Evolutionary conservation across 2,329 filamentous ascomycete species (phyloP), one percentile per base, ranked within the genome.

Genomic region (Fusarium xylarioides): DNA sequence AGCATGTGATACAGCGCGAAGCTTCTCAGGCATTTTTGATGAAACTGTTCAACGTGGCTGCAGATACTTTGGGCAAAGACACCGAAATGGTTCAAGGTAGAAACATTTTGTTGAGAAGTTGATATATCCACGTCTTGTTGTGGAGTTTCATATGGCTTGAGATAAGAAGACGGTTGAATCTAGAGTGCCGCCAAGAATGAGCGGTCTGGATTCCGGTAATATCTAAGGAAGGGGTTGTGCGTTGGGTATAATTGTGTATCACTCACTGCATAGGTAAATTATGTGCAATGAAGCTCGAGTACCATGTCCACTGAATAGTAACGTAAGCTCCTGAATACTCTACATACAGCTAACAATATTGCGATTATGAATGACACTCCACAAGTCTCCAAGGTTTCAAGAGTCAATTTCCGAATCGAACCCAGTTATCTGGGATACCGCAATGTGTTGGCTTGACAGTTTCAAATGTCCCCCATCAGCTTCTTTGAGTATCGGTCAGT

Each of bases 291-390:
- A 21, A 47, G 44, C 26, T 30, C 0, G 7, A 30, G 0, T 30
- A 4, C 9, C 19, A 9, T 15, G 6, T 15, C 4, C 19, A 47
- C 14, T 47, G 19, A 11, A 11, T 8, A 16, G 19, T 1, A 10
- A 23, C 6, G 6, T 1, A 0, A 5, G n/a, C 10, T 43, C 15
- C 40, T 11, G n/a, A 16, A 1, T 1, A 16, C 40, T 9, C 0
- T 1, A 5, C n/a, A 42, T 1, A 1, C 16, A 0, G n/a, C 40
- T 9, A 42, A 42, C 14, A 11, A 42, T 43, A 23, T 43, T 16
- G n/a, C 14, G 4, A 23, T 16, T 11, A 7, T 23, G 10, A 43
- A 43, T 23, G 9, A 43, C 4, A 15, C 7, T 16, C 10, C 23
- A 23, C 1, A 23, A 3, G 2, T 16, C n/a, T 0, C 8, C 3